Conservation (phyloP, 257 asterid species). For the Solanum sejunctum region DNA sequence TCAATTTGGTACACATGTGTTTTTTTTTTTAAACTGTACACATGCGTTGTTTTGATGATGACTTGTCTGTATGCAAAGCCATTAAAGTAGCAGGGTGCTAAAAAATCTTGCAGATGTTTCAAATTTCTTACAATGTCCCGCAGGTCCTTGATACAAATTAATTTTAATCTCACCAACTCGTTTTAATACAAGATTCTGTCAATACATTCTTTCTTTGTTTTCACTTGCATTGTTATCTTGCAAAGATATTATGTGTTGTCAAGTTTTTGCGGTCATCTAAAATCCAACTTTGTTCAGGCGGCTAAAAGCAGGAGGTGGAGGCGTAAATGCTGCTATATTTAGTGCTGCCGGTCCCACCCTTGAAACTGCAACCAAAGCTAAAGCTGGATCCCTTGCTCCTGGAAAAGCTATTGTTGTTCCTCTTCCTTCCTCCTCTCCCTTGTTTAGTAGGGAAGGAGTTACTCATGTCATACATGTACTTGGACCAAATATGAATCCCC, state of each 20-base stretch:
- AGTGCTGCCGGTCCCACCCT: constrained; percentile 68
- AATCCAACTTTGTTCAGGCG: constrained; percentile 52
- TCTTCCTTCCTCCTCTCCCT: constrained; percentile 64
- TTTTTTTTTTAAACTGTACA: too few species aligned
- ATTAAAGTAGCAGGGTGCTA: neutral
- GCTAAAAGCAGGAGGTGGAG: constrained; percentile 84
- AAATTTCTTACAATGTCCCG: neutral
- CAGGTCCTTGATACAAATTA: neutral
- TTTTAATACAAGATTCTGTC: neutral
- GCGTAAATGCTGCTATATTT: constrained; percentile 87
- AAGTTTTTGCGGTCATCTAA: constrained; percentile 14
- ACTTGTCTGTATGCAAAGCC: neutral
- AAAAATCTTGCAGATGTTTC: neutral
- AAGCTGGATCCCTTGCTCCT: constrained; percentile 44
- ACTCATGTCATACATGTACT: constrained; percentile 89
- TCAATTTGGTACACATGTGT: neutral
- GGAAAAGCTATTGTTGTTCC: constrained; percentile 69
- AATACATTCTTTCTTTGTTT: neutral
- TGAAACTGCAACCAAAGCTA: constrained; percentile 73
- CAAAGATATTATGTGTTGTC: neutral
- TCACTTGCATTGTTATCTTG: neutral
- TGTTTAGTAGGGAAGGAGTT: constrained; percentile 59
- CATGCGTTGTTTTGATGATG: neutral
- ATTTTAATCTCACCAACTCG: neutral
- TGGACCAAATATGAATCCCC: constrained; percentile 96